phyloP scores from a whole-genome alignment of 202 grass and related monocot species.

The Zoysia matrella region DNA sequence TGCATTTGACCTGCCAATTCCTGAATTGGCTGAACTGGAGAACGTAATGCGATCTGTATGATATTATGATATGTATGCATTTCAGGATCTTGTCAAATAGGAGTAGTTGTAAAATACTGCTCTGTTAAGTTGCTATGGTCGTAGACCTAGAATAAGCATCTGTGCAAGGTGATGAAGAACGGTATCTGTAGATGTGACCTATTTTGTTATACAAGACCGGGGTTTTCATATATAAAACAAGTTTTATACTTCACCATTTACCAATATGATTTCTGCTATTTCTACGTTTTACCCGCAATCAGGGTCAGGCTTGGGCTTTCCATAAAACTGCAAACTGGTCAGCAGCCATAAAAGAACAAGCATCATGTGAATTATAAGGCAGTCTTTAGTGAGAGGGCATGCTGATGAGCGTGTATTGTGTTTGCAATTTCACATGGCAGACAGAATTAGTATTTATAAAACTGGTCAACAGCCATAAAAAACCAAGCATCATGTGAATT shows the following conservation, averaged over 20 bases:
- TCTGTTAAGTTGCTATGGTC: background rate
- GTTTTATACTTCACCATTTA: background rate
- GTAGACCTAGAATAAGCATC: background rate
- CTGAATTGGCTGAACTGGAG: no score
- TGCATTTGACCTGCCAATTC: background rate
- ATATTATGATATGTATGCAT: background rate
- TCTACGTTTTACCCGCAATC: background rate
- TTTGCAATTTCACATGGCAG: background rate
- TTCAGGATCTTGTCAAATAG: background rate
- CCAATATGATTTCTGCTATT: background rate
- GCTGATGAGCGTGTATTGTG: background rate
- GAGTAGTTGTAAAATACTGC: background rate
- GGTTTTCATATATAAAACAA: background rate
- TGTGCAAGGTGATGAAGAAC: background rate
- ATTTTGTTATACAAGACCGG: background rate
- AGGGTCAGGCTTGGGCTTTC: no score
- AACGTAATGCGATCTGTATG: no score
- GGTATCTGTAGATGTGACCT: background rate
- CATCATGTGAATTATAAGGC: background rate
- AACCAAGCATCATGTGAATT: no score
- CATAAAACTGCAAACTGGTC: no score
- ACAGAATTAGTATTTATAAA: background rate
- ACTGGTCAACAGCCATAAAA: no score
- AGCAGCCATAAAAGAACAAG: background rate
- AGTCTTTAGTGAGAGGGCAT: background rate